Percentiles rank a stretch among this genome's conserved stretches.
These are phyloP conservation scores for Gynandropsis gynandra DNA, from an alignment of 345 rosid genomes.

Conservation along the genomic window DNA sequence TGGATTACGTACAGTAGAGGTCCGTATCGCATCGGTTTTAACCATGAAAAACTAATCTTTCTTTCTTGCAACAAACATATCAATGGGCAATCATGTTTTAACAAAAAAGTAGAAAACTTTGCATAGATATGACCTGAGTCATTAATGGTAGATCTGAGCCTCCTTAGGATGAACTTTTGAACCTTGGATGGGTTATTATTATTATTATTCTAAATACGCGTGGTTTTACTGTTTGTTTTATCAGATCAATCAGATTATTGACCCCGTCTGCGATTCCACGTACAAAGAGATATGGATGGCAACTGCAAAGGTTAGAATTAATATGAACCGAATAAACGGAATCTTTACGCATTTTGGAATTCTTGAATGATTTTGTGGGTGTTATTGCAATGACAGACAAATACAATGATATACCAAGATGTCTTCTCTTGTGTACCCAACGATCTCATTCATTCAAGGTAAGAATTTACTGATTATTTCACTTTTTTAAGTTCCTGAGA, in stretches of 20 bases:
- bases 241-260: conserved; percentile 63
- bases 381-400: conserved; percentile 45
- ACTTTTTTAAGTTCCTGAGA: conserved; percentile 11
- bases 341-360: neutral
- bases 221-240: conserved; percentile 16
- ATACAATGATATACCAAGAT: conserved; percentile 80
- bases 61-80: neutral
- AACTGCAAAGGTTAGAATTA: conserved; percentile 69
- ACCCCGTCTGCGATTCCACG: conserved; percentile 80
- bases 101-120: neutral
- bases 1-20: conserved; percentile 74
- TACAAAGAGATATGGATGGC: conserved; percentile 79
- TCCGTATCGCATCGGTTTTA: conserved; percentile 24
- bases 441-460: conserved; percentile 92
- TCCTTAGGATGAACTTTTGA: conserved; percentile 7
- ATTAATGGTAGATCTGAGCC: conserved; percentile 3
- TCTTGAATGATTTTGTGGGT: too few species aligned
- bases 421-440: conserved; percentile 86
- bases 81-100: conserved; percentile 1
- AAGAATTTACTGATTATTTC: conserved; percentile 1
- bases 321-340: neutral
- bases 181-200: conserved; percentile 5
- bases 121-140: neutral
- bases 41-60: conserved; percentile 8
- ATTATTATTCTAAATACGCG: neutral